phyloP scores from a whole-genome alignment of 2,329 filamentous ascomycete species.

The Aspergillus phoenicis region DNA sequence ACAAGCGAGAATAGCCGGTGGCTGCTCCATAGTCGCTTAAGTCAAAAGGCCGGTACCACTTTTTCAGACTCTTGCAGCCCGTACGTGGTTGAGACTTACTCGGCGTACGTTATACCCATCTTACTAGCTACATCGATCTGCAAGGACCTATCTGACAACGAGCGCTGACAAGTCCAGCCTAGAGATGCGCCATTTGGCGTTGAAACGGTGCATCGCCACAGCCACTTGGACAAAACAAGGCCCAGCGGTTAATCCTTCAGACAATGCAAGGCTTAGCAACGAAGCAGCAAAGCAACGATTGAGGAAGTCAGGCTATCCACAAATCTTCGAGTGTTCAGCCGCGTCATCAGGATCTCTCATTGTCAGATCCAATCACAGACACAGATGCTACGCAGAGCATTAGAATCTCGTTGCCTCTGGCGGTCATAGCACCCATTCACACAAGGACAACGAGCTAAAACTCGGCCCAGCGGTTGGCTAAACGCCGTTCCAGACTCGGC shows the following conservation, averaged over 20 bases:
- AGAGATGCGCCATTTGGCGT: neutral
- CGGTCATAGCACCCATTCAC: conserved; percentile 11
- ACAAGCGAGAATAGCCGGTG: neutral
- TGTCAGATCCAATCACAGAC: neutral
- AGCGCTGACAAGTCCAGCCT: neutral
- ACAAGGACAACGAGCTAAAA: neutral
- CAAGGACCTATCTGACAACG: neutral
- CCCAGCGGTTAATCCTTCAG: neutral
- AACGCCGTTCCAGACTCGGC: neutral
- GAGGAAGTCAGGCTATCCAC: neutral
- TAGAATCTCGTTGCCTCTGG: neutral
- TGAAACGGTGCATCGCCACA: neutral
- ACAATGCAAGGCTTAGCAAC: neutral
- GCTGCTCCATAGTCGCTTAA: neutral
- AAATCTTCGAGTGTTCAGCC: neutral
- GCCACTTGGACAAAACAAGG: neutral
- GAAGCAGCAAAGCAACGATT: neutral
- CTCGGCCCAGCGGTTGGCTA: neutral
- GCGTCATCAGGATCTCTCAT: conserved; percentile 1
- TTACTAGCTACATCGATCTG: neutral
- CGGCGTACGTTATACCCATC: neutral
- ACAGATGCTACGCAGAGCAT: neutral
- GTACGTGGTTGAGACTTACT: neutral
- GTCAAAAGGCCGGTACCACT: neutral
- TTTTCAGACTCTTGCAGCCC: neutral